Conservation (phyloP, 2,329 filamentous ascomycete species). For the Decorospora gaudefroyi region DNA sequence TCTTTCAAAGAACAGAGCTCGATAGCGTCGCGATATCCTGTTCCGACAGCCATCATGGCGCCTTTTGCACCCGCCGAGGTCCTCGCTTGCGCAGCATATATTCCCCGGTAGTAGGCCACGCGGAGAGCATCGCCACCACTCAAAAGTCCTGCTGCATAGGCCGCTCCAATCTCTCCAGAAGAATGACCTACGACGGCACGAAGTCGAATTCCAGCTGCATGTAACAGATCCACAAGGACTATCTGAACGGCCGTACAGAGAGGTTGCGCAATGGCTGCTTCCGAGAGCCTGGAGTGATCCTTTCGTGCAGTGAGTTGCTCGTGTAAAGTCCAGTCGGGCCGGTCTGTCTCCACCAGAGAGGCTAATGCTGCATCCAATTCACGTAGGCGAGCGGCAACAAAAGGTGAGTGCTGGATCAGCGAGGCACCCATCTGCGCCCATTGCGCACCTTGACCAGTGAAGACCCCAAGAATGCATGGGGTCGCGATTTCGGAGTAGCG, state of each 20-base stretch:
- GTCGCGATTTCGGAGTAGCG: background rate
- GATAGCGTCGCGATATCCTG: background rate
- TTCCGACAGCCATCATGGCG: constrained; percentile 42
- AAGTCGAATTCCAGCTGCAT: constrained; percentile 9
- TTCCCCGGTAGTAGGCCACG: constrained; percentile 30
- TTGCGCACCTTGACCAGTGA: constrained; percentile 29
- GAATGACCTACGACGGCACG: constrained; percentile 7
- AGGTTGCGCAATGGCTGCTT: constrained; percentile 41
- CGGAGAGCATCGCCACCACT: constrained; percentile 12
- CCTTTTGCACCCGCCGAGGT: constrained; percentile 18
- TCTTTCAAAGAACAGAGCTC: background rate
- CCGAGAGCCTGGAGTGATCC: constrained; percentile 26
- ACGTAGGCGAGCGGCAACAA: no score
- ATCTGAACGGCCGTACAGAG: constrained; percentile 28
- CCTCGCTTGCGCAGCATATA: background rate
- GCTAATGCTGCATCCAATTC: no score
- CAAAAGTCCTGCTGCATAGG: constrained; percentile 27
- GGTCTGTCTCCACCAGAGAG: no score
- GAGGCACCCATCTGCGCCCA: constrained; percentile 22
- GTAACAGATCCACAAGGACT: constrained; percentile 13
- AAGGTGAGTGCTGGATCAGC: constrained; percentile 3
- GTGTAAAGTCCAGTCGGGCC: constrained; percentile 21
- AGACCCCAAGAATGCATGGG: constrained; percentile 3
- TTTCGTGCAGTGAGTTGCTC: constrained; percentile 22
- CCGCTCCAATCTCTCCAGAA: constrained; percentile 32